Percentiles rank a stretch among this genome's conserved stretches.
These are phyloP conservation scores for Phytophthora tentaculata DNA, from an alignment of 352 stramenopile species.

Conservation along the genomic window DNA sequence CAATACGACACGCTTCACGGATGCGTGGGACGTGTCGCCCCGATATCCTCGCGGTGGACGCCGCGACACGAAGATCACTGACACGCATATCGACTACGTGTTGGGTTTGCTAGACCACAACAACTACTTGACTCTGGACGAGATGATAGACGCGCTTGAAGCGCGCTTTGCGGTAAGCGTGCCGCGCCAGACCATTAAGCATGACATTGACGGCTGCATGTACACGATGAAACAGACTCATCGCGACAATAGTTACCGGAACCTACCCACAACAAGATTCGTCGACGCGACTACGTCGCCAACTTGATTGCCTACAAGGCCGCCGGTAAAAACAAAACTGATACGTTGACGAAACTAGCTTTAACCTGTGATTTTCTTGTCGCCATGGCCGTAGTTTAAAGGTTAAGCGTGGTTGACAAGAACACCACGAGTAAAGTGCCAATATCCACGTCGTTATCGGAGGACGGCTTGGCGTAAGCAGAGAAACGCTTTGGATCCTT, in stretches of 20 bases:
- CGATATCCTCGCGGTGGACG: no score
- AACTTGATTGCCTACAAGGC: no score
- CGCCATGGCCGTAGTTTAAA: no score
- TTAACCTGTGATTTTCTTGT: no score
- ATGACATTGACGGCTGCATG: background rate
- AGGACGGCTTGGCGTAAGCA: background rate
- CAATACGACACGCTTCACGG: accelerated
- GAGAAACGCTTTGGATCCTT: background rate
- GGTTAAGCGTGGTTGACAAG: background rate
- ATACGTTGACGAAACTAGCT: no score
- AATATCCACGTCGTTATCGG: background rate
- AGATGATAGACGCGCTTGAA: background rate
- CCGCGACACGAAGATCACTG: background rate
- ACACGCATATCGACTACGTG: background rate
- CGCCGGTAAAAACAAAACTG: no score
- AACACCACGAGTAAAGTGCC: background rate
- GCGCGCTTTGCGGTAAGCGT: background rate
- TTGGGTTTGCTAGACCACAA: background rate
- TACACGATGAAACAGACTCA: background rate
- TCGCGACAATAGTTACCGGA: no score
- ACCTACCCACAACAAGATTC: no score
- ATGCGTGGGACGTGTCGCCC: background rate
- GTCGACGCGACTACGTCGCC: no score
- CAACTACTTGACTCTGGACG: background rate
- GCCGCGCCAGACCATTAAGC: background rate